These are phyloP conservation scores for Tilletia horrida DNA, from an alignment of 1,284 basidiomycete genomes.

Conservation along the genomic window DNA sequence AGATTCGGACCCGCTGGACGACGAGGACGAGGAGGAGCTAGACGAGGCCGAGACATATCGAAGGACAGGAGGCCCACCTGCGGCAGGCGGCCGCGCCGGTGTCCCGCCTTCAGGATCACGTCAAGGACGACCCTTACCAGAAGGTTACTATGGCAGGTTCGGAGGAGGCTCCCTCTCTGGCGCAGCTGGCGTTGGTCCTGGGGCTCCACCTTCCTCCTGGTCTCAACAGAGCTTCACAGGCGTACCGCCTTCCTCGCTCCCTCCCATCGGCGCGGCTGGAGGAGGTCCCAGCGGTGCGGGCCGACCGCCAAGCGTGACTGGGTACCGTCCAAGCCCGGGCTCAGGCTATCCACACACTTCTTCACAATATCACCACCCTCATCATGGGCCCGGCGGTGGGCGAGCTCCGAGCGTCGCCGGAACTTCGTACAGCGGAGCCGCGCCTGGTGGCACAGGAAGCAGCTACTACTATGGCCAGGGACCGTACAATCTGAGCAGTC, in stretches of 20 bases:
- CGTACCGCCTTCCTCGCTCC: too few relatives aligned
- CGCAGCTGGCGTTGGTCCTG: slow-evolving; percentile 1
- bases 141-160: not conserved
- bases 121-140: not conserved
- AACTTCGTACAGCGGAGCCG: slow-evolving; percentile 18
- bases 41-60: slow-evolving; percentile 15
- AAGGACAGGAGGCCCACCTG: not conserved
- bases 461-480: too few relatives aligned
- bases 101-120: not conserved
- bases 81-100: not conserved
- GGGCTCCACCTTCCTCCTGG: slow-evolving; percentile 10
- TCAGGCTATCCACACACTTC: not conserved
- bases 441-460: slow-evolving; percentile 52
- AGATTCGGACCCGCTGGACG: slow-evolving; percentile 2
- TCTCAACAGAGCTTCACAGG: slow-evolving; percentile 14
- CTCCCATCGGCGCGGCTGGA: too few relatives aligned
- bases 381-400: not conserved
- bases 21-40: slow-evolving; percentile 11
- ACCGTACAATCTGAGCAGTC: not conserved
- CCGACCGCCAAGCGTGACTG: not conserved
- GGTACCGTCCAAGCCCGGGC: not conserved
- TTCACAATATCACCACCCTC: not conserved
- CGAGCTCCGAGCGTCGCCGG: slow-evolving; percentile 11
- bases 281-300: not conserved
- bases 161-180: not conserved